Conservation (phyloP, 2,329 filamentous ascomycete species). For the Leptosphaerulina australis region DNA sequence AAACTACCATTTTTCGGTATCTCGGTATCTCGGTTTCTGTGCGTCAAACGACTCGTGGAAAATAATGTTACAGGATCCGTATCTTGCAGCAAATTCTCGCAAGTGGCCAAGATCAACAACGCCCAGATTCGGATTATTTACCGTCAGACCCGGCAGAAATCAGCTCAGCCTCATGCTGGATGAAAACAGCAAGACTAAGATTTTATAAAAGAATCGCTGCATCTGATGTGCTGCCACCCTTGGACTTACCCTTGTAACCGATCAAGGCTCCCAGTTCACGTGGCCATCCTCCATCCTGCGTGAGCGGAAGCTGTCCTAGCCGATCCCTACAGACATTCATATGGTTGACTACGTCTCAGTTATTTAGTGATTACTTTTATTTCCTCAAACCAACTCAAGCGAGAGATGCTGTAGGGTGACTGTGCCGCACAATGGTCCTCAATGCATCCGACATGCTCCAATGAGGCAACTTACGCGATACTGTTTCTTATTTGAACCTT, state of each 20-base stretch:
- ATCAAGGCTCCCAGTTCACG: slow-evolving; percentile 12
- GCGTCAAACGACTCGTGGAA: neutral
- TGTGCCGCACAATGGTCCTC: neutral
- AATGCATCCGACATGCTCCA: neutral
- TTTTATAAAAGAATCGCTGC: neutral
- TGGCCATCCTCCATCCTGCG: slow-evolving; percentile 16
- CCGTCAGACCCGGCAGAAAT: neutral
- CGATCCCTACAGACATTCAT: neutral
- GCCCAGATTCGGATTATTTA: neutral
- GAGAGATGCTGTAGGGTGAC: neutral
- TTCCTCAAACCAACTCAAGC: neutral
- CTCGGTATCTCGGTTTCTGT: neutral
- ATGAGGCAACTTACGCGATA: slow-evolving; percentile 9
- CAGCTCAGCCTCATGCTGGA: neutral
- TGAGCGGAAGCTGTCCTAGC: neutral
- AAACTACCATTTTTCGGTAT: neutral
- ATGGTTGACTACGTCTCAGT: slow-evolving; percentile 6
- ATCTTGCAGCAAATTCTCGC: neutral
- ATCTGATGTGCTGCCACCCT: neutral
- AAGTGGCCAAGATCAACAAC: neutral
- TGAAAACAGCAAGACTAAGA: neutral
- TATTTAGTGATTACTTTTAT: neutral
- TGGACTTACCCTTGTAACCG: neutral
- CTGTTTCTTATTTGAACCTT: neutral
- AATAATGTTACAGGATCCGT: neutral